These are phyloP conservation scores for Thinopyrum elongatum DNA, from an alignment of 176 grass and related monocot genomes.

Conservation along the genomic window DNA sequence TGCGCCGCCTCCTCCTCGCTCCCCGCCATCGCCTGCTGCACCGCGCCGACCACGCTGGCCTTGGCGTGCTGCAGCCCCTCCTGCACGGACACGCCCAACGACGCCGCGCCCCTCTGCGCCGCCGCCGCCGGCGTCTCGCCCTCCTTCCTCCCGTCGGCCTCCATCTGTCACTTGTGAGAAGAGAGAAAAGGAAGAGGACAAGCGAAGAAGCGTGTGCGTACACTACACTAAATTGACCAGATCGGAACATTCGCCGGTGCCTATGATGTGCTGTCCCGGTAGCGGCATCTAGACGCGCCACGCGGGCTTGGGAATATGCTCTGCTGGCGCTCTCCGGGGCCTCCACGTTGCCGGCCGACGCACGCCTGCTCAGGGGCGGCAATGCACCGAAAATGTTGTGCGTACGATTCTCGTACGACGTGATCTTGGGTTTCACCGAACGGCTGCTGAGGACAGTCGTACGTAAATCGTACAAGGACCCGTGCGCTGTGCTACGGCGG, in stretches of 20 bases:
- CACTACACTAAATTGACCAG: no score
- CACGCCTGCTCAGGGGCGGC: no score
- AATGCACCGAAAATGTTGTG: no score
- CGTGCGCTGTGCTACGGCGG: no score
- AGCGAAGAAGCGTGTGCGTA: no score
- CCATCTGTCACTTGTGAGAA: background rate
- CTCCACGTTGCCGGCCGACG: background rate
- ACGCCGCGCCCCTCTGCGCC: slow-evolving; percentile 22
- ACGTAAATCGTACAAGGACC: no score
- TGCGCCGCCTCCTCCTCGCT: slow-evolving; percentile 65
- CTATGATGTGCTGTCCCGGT: no score
- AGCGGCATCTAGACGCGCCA: background rate
- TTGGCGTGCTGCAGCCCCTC: slow-evolving; percentile 54
- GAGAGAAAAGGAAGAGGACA: no score
- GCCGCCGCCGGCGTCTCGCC: background rate
- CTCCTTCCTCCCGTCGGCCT: background rate
- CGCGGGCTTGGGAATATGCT: background rate
- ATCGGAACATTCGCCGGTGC: no score
- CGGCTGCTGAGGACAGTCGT: no score
- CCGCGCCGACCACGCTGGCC: slow-evolving; percentile 49
- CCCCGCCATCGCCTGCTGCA: slow-evolving; percentile 47
- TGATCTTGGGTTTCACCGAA: no score
- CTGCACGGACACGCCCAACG: slow-evolving; percentile 44
- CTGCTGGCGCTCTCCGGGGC: background rate
- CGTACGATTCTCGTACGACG: no score